phyloP scores from a whole-genome alignment of 1,284 basidiomycete species.

The Abortiporus biennis region DNA sequence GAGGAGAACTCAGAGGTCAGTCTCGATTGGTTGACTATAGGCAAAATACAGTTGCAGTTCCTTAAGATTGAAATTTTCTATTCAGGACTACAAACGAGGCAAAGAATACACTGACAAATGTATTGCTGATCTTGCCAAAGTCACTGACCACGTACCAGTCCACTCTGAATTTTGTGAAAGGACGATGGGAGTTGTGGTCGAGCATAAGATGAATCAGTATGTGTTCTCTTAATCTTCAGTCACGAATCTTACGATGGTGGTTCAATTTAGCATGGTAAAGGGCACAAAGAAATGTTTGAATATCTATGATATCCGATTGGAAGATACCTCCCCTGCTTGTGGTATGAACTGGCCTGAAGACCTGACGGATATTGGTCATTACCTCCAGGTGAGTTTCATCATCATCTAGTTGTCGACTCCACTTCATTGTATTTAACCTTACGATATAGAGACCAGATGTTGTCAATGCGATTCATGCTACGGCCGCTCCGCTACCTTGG shows the following conservation, averaged over 20 bases:
- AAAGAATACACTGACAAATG: slow-evolving; percentile 67
- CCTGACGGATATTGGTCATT: slow-evolving; percentile 69
- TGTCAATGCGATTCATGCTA: slow-evolving; percentile 78
- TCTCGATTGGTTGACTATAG: slow-evolving; percentile 7
- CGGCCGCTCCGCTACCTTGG: slow-evolving; percentile 78
- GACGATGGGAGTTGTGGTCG: slow-evolving; percentile 59
- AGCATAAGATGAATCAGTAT: slow-evolving; percentile 60
- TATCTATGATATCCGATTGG: slow-evolving; percentile 89
- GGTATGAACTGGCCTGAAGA: slow-evolving; percentile 99
- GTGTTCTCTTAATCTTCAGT: slow-evolving; percentile 19
- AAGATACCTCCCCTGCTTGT: slow-evolving; percentile 84
- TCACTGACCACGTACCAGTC: slow-evolving; percentile 55
- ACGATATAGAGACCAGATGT: slow-evolving; percentile 69
- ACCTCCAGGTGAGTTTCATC: slow-evolving; percentile 64
- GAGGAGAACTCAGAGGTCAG: slow-evolving; percentile 66
- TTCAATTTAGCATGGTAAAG: slow-evolving; percentile 48
- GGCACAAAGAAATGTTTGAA: slow-evolving; percentile 82
- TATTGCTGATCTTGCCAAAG: slow-evolving; percentile 28
- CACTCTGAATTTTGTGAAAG: slow-evolving; percentile 60
- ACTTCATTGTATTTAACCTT: slow-evolving; percentile 6
- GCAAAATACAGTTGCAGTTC: slow-evolving; percentile 1
- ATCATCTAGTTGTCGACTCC: slow-evolving; percentile 5
- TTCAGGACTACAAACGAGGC: slow-evolving; percentile 55
- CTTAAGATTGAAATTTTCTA: slow-evolving; percentile 6
- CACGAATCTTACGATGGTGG: neutral